Conservation (phyloP, 2,329 filamentous ascomycete species). For the Tolypocladium inflatum region DNA sequence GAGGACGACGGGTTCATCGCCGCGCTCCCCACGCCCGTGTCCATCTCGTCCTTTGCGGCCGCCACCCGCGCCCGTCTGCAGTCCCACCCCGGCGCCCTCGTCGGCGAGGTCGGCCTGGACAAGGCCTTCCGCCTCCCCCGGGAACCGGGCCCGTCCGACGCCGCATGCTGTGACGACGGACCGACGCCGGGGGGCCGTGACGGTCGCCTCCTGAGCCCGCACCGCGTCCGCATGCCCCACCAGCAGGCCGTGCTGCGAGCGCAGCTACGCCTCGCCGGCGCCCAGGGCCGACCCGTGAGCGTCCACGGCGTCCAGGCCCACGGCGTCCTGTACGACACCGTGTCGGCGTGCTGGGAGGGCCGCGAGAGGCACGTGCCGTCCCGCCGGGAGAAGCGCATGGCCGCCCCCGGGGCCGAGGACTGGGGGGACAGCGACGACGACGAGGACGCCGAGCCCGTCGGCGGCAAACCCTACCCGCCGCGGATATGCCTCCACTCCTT, state of each 20-base stretch:
- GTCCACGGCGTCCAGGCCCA: slow-evolving; percentile 71
- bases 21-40: slow-evolving; percentile 48
- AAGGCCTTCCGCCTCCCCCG: slow-evolving; percentile 66
- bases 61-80: slow-evolving; percentile 47
- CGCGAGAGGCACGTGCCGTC: slow-evolving; percentile 54
- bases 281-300: slow-evolving; percentile 54
- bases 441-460: slow-evolving; percentile 13
- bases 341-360: slow-evolving; percentile 60
- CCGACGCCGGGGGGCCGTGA: slow-evolving; percentile 64
- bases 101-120: slow-evolving; percentile 73
- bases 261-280: slow-evolving; percentile 63
- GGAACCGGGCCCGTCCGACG: slow-evolving; percentile 33
- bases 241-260: slow-evolving; percentile 56
- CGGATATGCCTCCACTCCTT: slow-evolving; percentile 92
- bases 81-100: slow-evolving; percentile 51
- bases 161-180: slow-evolving; percentile 14
- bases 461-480: slow-evolving; percentile 62
- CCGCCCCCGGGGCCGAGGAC: slow-evolving; percentile 38
- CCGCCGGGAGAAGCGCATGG: slow-evolving; percentile 44
- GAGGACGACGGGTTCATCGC: slow-evolving; percentile 32
- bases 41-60: slow-evolving; percentile 48
- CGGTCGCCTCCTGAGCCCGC: slow-evolving; percentile 56
- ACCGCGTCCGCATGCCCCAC: slow-evolving; percentile 59
- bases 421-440: slow-evolving; percentile 20
- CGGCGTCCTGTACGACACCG: slow-evolving; percentile 56